These are phyloP conservation scores for Acanthamoeba healyi DNA, from an alignment of 208 protist genomes.

Conservation along the genomic window DNA sequence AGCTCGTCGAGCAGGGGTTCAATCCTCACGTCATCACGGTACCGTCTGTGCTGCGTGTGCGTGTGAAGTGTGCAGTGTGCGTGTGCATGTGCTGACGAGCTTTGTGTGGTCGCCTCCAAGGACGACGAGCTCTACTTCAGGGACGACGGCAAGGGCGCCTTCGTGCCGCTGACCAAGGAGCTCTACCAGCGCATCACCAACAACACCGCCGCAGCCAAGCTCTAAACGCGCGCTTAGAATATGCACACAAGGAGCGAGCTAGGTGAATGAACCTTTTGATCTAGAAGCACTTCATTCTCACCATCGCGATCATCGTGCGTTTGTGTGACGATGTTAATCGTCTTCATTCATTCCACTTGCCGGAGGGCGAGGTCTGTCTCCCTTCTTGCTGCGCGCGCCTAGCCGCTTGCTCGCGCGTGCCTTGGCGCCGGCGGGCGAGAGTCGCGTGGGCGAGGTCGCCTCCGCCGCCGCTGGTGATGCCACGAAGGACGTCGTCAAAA, in stretches of 20 bases:
- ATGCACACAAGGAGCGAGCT: too few species aligned
- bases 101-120: neutral
- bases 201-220: constrained; percentile 55
- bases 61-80: too few species aligned
- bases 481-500: too few species aligned
- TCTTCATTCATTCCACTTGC: too few species aligned
- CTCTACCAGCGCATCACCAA: constrained; percentile 67
- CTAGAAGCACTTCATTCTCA: too few species aligned
- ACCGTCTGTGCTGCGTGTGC: neutral
- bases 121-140: constrained; percentile 66
- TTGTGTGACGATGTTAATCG: too few species aligned
- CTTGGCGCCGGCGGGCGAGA: neutral
- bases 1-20: constrained; percentile 77
- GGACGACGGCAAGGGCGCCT: constrained; percentile 47
- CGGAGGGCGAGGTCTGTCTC: too few species aligned
- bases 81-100: neutral
- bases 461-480: too few species aligned
- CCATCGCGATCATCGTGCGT: too few species aligned
- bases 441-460: neutral
- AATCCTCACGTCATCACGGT: constrained; percentile 74
- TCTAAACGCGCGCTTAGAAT: neutral
- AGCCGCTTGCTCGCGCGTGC: neutral
- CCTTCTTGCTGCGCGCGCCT: neutral
- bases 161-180: constrained; percentile 29
- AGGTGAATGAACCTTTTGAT: too few species aligned